Conservation (phyloP, 2,329 filamentous ascomycete genomes). For the Hypoxylon sp. region DNA sequence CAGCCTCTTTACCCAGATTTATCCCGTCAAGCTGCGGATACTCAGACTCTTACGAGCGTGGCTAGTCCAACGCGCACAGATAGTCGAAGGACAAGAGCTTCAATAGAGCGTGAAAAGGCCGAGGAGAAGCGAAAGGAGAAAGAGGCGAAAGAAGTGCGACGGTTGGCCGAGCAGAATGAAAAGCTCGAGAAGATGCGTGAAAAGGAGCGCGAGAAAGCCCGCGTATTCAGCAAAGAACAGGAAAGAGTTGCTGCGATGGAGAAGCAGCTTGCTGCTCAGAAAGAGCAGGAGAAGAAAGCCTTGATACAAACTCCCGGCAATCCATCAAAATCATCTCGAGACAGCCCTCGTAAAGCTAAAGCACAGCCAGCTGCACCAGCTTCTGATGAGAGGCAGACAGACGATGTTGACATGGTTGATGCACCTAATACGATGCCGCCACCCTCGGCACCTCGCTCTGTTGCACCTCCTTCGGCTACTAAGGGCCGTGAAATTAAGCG, state of each 20-base stretch:
- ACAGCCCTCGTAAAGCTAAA: constrained; percentile 68
- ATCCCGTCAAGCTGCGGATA: constrained; percentile 56
- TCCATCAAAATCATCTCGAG: constrained; percentile 62
- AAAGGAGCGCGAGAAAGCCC: constrained; percentile 78
- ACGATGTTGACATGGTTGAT: constrained; percentile 71
- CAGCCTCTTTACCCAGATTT: constrained; percentile 64
- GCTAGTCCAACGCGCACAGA: constrained; percentile 62
- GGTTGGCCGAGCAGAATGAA: constrained; percentile 71
- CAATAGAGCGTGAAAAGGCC: constrained; percentile 70
- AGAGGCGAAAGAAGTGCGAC: constrained; percentile 72
- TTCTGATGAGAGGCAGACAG: constrained; percentile 55
- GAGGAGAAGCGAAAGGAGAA: constrained; percentile 76
- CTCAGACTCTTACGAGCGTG: constrained; percentile 52
- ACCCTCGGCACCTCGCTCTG: constrained; percentile 69
- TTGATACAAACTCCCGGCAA: constrained; percentile 57
- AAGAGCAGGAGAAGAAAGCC: constrained; percentile 63
- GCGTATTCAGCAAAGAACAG: constrained; percentile 70
- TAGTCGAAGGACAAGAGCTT: constrained; percentile 69
- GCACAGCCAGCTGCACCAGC: constrained; percentile 51
- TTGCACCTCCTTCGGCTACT: constrained; percentile 62
- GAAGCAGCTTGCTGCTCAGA: constrained; percentile 67
- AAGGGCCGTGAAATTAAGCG: constrained; percentile 70
- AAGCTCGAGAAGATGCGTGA: constrained; percentile 78
- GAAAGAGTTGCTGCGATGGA: constrained; percentile 69
- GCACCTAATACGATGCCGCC: constrained; percentile 70